A percentile compares a stretch with the other conserved stretches of the same genome.
phyloP scores from a whole-genome alignment of 1,284 basidiomycete species.

The Cutaneotrichosporon sp. region DNA sequence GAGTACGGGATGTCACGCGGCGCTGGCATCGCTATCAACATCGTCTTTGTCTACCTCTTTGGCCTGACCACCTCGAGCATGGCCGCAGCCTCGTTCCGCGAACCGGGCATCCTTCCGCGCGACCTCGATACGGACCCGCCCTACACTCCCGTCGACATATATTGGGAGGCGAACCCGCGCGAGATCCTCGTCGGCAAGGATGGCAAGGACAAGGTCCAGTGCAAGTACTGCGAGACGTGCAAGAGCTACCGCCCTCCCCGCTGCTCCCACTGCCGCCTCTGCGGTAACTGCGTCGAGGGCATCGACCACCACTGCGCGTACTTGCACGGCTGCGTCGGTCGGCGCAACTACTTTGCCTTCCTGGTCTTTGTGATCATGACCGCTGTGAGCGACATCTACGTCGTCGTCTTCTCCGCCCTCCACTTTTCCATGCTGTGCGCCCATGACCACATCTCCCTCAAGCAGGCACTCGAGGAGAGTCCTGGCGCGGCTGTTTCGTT shows the following conservation, averaged over 20 bases:
- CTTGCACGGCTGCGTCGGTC: slow-evolving; percentile 89
- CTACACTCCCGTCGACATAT: slow-evolving; percentile 60
- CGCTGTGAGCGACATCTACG: slow-evolving; percentile 68
- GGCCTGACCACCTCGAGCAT: slow-evolving; percentile 41
- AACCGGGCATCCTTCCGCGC: slow-evolving; percentile 83
- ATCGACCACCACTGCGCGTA: slow-evolving; percentile 86
- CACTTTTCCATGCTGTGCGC: slow-evolving; percentile 70
- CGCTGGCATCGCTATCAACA: slow-evolving; percentile 72
- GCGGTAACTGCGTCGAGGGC: slow-evolving; percentile 90
- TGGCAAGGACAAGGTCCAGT: slow-evolving; percentile 76
- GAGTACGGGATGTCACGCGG: slow-evolving; percentile 72
- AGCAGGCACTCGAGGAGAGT: slow-evolving; percentile 61
- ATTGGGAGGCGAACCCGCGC: slow-evolving; percentile 68
- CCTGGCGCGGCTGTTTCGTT: slow-evolving; percentile 78
- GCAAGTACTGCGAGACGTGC: slow-evolving; percentile 89
- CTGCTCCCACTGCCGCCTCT: slow-evolving; percentile 90
- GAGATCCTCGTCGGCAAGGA: slow-evolving; percentile 73
- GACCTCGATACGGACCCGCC: slow-evolving; percentile 80
- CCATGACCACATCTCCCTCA: slow-evolving; percentile 60
- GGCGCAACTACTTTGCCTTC: slow-evolving; percentile 87
- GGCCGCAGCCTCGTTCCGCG: slow-evolving; percentile 65
- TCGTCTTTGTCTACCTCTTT: slow-evolving; percentile 57
- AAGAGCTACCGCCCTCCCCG: slow-evolving; percentile 83
- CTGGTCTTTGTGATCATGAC: slow-evolving; percentile 68
- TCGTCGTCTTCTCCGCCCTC: slow-evolving; percentile 75